Conservation (phyloP, 495 filamentous ascomycete genomes). For the Echria macrotheca region DNA sequence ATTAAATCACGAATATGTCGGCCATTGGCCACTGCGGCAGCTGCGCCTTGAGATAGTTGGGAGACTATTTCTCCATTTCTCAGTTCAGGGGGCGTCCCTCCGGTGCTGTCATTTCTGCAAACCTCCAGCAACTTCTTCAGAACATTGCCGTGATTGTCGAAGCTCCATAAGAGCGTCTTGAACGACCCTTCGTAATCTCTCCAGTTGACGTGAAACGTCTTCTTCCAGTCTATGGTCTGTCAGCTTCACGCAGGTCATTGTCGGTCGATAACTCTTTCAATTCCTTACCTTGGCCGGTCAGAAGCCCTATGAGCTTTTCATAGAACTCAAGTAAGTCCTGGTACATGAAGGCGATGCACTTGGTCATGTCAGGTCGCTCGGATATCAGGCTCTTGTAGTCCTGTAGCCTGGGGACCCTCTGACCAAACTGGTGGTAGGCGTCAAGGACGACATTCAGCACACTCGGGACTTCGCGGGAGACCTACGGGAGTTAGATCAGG, state of each 20-base stretch:
- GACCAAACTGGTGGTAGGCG: slow-evolving; percentile 38
- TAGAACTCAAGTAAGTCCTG: slow-evolving; percentile 45
- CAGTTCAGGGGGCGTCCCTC: too few relatives aligned
- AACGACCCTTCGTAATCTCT: slow-evolving; percentile 34
- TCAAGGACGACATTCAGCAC: slow-evolving; percentile 38
- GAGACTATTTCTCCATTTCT: too few relatives aligned
- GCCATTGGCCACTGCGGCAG: background rate
- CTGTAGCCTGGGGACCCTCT: slow-evolving; percentile 31
- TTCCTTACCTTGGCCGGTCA: slow-evolving; percentile 17
- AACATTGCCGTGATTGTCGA: slow-evolving; percentile 33
- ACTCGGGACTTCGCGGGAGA: slow-evolving; percentile 25
- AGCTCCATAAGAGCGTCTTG: slow-evolving; percentile 27
- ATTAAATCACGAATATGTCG: too few relatives aligned
- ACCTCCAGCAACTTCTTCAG: slow-evolving; percentile 27
- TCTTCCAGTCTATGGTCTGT: slow-evolving; percentile 3
- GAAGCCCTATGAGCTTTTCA: slow-evolving; percentile 29
- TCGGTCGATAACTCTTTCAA: background rate
- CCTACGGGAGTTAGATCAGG: slow-evolving; percentile 14
- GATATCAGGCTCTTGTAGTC: slow-evolving; percentile 30
- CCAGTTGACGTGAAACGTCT: slow-evolving; percentile 35
- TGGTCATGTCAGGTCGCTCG: slow-evolving; percentile 22
- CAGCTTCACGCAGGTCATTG: background rate
- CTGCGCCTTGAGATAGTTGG: background rate
- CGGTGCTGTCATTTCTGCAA: slow-evolving; percentile 13
- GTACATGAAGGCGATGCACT: slow-evolving; percentile 34